phyloP scores from a whole-genome alignment of 2,329 filamentous ascomycete genomes.

The Alternaria gansuensis region DNA sequence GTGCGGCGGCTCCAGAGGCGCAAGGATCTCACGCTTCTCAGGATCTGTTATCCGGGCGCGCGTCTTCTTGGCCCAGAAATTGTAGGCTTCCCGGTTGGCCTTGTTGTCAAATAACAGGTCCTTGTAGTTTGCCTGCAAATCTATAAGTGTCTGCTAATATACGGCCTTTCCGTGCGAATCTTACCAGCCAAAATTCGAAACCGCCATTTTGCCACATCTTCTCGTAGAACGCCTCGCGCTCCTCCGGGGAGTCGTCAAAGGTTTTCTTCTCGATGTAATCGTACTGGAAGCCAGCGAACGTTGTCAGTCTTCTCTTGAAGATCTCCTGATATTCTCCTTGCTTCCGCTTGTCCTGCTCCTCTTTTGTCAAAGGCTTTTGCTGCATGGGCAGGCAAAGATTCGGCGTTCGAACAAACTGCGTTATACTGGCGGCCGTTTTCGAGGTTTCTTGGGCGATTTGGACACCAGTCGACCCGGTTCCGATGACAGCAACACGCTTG shows the following conservation, averaged over 20 bases:
- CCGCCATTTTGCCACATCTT: slow-evolving; percentile 54
- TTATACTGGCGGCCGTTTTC: slow-evolving; percentile 60
- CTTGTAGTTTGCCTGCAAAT: slow-evolving; percentile 42
- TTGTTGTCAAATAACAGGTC: slow-evolving; percentile 54
- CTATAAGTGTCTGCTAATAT: not conserved
- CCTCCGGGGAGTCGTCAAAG: slow-evolving; percentile 56
- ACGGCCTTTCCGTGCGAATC: slow-evolving; percentile 40
- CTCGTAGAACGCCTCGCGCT: slow-evolving; percentile 57
- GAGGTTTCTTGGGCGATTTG: slow-evolving; percentile 70
- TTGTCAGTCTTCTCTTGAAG: slow-evolving; percentile 62
- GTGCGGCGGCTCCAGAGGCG: slow-evolving; percentile 56
- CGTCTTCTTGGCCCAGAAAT: slow-evolving; percentile 59
- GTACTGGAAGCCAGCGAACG: slow-evolving; percentile 68
- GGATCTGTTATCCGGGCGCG: slow-evolving; percentile 55
- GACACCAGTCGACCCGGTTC: slow-evolving; percentile 71
- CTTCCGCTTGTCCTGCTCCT: slow-evolving; percentile 61
- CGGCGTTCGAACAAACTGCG: slow-evolving; percentile 72
- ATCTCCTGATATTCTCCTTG: slow-evolving; percentile 55
- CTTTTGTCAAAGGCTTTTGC: slow-evolving; percentile 57
- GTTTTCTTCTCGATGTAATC: slow-evolving; percentile 65
- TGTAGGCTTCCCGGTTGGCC: slow-evolving; percentile 57
- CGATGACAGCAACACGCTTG: slow-evolving; percentile 70
- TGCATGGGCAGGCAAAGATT: slow-evolving; percentile 72
- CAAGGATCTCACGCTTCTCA: slow-evolving; percentile 58
- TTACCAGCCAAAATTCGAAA: slow-evolving; percentile 56